Evolutionary conservation across 2,329 filamentous ascomycete species (phyloP).

Genomic region (Laburnicola sp.): DNA sequence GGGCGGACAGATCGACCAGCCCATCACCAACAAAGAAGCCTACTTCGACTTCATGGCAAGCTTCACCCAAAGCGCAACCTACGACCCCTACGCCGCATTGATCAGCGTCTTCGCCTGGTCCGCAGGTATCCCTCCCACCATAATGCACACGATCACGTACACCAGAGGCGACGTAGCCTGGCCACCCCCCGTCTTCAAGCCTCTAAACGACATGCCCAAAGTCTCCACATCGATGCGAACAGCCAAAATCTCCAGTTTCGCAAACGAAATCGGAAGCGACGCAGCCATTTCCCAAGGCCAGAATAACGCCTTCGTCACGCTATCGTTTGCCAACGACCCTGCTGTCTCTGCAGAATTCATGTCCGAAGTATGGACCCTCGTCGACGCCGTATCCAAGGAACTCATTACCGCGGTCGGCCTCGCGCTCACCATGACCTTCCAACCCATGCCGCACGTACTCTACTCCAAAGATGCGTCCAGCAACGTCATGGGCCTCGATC

Average conservation of each 20-base stretch:
- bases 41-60: conserved; percentile 22
- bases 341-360: conserved; percentile 15
- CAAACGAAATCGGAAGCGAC: conserved; percentile 17
- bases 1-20: conserved; percentile 41
- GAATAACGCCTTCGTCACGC: conserved; percentile 23
- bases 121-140: conserved; percentile 12
- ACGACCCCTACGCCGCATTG: conserved; percentile 26
- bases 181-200: conserved; percentile 19
- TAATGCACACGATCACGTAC: conserved; percentile 21
- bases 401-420: conserved; percentile 19
- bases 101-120: conserved; percentile 25
- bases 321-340: conserved; percentile 21
- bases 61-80: conserved; percentile 22
- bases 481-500: conserved; percentile 27
- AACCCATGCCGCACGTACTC: conserved; percentile 21
- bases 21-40: conserved; percentile 21
- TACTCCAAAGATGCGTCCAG: conserved; percentile 20
- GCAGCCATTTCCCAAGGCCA: conserved; percentile 3
- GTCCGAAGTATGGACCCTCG: conserved; percentile 16
- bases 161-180: conserved; percentile 19
- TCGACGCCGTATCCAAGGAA: conserved; percentile 13
- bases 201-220: conserved; percentile 19
- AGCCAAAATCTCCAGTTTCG: conserved; percentile 20
- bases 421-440: conserved; percentile 21
- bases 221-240: conserved; percentile 19